Conservation (phyloP, 768 basidiomycete species). For the Mycena amicta region DNA sequence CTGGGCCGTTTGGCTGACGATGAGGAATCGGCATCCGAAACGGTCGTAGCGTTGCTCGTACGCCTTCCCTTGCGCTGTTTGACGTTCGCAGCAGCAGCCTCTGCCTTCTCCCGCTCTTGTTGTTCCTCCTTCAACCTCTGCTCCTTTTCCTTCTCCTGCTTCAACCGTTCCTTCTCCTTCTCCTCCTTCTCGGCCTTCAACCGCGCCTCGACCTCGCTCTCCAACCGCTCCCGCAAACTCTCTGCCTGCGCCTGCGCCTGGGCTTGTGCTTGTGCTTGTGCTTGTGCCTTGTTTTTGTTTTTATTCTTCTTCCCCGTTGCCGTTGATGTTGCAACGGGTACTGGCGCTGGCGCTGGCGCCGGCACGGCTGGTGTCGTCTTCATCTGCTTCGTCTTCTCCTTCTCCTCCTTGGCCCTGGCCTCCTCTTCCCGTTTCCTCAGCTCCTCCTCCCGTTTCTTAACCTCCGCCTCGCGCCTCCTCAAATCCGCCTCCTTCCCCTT, state of each 20-base stretch:
- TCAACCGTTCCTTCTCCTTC: conserved; percentile 48
- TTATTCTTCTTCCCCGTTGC: conserved; percentile 25
- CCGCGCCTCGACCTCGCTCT: conserved; percentile 34
- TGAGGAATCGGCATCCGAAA: neutral
- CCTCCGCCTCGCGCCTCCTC: conserved; percentile 17
- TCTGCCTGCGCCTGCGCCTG: conserved; percentile 27
- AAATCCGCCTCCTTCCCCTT: conserved; percentile 30
- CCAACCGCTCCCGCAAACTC: conserved; percentile 21
- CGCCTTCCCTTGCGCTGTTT: neutral
- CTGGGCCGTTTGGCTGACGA: neutral
- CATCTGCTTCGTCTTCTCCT: conserved; percentile 17
- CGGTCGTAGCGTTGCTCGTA: neutral
- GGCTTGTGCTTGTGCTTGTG: conserved; percentile 23
- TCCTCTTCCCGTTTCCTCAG: conserved; percentile 5
- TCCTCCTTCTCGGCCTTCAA: conserved; percentile 31
- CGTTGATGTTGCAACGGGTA: neutral
- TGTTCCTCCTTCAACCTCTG: conserved; percentile 31
- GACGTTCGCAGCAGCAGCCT: too few relatives aligned
- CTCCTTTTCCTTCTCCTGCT: conserved; percentile 41
- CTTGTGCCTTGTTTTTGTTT: conserved; percentile 19
- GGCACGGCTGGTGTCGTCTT: conserved; percentile 4
- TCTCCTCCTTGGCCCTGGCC: conserved; percentile 1
- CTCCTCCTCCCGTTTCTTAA: conserved; percentile 7
- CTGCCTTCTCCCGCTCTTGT: conserved; percentile 28
- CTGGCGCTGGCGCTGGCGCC: neutral